Evolutionary conservation across 495 filamentous ascomycete species (phyloP).

Genomic region (Trypethelium eluteriae): DNA sequence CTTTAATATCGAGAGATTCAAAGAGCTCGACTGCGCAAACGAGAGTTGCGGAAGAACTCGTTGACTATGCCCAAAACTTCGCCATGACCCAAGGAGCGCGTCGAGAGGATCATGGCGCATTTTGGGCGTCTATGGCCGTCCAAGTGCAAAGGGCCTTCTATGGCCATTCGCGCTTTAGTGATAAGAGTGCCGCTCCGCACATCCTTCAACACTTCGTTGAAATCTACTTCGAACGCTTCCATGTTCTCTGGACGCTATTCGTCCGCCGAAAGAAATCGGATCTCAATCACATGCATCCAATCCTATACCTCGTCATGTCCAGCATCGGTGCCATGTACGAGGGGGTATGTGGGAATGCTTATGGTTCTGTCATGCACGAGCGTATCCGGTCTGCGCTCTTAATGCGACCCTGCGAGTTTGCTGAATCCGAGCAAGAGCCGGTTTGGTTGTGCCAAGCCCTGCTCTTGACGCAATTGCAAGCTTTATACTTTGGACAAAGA

Average conservation of each 20-base stretch:
- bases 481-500: slow-evolving; percentile 8
- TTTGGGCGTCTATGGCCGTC: slow-evolving; percentile 5
- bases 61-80: slow-evolving; percentile 2
- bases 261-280: slow-evolving; percentile 6
- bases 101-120: slow-evolving; percentile 5
- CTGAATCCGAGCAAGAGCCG: slow-evolving; percentile 8
- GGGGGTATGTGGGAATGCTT: slow-evolving; percentile 2
- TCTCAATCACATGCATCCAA: neutral
- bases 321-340: slow-evolving; percentile 10
- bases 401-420: slow-evolving; percentile 3
- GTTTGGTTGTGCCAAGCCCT: slow-evolving; percentile 2
- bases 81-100: slow-evolving; percentile 3
- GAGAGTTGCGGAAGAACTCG: slow-evolving; percentile 1
- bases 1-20: neutral
- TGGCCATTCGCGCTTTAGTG: neutral
- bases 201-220: slow-evolving; percentile 9
- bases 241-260: neutral
- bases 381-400: neutral
- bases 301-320: slow-evolving; percentile 6
- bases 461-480: neutral
- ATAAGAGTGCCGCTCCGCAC: slow-evolving; percentile 1
- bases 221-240: slow-evolving; percentile 5
- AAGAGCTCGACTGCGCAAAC: slow-evolving; percentile 1
- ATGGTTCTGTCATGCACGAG: slow-evolving; percentile 6
- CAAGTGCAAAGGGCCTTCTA: slow-evolving; percentile 1